Base-by-base conservation (phyloP, 306 rosid species). In the Cicer judaicum region DNA sequence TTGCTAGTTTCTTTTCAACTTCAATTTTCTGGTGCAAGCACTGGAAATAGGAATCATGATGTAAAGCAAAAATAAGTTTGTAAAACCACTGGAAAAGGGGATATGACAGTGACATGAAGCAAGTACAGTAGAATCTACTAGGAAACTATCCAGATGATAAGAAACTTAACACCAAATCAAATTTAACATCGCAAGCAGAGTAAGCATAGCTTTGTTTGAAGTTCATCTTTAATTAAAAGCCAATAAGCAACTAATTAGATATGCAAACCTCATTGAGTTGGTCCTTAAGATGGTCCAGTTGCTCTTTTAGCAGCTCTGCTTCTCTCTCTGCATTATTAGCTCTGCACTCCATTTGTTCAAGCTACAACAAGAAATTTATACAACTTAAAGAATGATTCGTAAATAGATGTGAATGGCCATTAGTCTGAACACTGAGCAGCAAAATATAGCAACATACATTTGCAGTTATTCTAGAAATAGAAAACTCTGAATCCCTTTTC, bases 311-410 rank as follows among this genome's bases (percentile, higher is more conserved):
- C 52, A 89, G 88, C 79, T 81, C 83, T 41, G 89, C 81, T 83
- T 94, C 97, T 67, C 73, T 87, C 85, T 89, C 94, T 18, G 96
- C 94, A 83, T 81, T 90, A 38, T 69, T 84, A 79, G 97, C 96
- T 79, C 84, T 86, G 74, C 85, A 88, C 63, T 87, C 93, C 96
- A 86, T 87, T 77, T 87, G 82, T 78, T 91, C 93, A 79, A 86
- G 93, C 98, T 90, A 74, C 79, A 76, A 77, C 44, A 60, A 74
- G 59, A 73, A 77, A 79, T 77, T 54, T 54, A 56, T 12, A 63
- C 50, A 70, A 47, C 80, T 77, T 74, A 64, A 81, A 53, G 57
- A 36, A 62, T 24, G 59, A 47, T 5, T 14, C 2, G 21, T 71
- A 36, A 56, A 43, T 41, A 36, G 63, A 43, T 41, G 24, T 52